These are phyloP conservation scores for Neonectria hederae DNA, from an alignment of 2,329 filamentous ascomycete species.

Conservation along the genomic window DNA sequence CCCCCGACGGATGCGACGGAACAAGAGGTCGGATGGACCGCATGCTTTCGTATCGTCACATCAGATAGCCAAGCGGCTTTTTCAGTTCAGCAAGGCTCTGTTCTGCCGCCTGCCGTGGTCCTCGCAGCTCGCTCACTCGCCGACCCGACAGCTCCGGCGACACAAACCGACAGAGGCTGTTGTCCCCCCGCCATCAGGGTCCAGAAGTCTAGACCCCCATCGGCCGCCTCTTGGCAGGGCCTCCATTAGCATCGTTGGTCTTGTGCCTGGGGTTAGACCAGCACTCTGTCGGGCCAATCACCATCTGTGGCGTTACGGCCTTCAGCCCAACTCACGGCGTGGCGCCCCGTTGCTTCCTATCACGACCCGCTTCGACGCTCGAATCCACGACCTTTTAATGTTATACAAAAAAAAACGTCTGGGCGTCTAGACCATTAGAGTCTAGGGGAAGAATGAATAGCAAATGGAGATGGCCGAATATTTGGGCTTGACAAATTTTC, in stretches of 20 bases:
- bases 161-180: slow-evolving; percentile 16
- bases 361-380: slow-evolving; percentile 9
- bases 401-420: slow-evolving; percentile 1
- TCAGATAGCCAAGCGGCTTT: slow-evolving; percentile 15
- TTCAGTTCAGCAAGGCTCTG: slow-evolving; percentile 1
- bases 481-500: not conserved
- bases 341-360: slow-evolving; percentile 7
- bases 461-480: not conserved
- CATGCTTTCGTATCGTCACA: not conserved
- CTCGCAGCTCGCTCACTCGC: slow-evolving; percentile 16
- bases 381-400: not conserved
- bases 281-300: slow-evolving; percentile 9
- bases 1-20: slow-evolving; percentile 20
- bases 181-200: not conserved
- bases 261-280: slow-evolving; percentile 20
- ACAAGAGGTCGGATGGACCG: not conserved
- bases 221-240: slow-evolving; percentile 31
- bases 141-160: slow-evolving; percentile 21
- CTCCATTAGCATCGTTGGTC: slow-evolving; percentile 14
- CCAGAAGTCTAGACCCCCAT: slow-evolving; percentile 29
- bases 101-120: not conserved
- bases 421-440: not conserved
- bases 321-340: not conserved
- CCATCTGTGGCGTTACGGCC: not conserved
- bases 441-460: not conserved